These are phyloP conservation scores for Diaporthe nobilis DNA, from an alignment of 2,329 filamentous ascomycete genomes.

Conservation along the genomic window DNA sequence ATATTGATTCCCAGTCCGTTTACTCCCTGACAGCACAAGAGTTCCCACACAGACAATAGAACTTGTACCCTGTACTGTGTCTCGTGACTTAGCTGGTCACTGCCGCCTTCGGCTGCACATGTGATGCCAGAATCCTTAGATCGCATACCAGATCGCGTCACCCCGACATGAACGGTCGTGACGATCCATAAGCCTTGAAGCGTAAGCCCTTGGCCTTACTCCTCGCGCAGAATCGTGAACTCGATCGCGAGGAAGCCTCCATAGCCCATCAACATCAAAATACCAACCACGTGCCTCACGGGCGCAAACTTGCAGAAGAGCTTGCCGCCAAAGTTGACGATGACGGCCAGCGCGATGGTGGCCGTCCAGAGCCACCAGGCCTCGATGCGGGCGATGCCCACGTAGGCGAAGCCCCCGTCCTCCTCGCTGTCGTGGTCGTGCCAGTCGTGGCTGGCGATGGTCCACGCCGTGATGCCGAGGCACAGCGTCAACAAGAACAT, in stretches of 20 bases:
- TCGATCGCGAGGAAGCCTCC: conserved; percentile 39
- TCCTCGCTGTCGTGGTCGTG: conserved; percentile 39
- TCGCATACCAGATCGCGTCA: not conserved
- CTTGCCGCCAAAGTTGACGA: conserved; percentile 38
- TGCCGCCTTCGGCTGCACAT: not conserved
- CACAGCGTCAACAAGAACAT: conserved; percentile 68
- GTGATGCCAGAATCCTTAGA: not conserved
- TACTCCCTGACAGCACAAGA: not conserved
- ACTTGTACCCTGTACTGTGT: not conserved
- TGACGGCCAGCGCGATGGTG: conserved; percentile 19
- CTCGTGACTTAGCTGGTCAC: not conserved
- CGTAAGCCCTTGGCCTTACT: not conserved
- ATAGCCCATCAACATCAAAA: conserved; percentile 39
- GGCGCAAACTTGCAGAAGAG: conserved; percentile 28
- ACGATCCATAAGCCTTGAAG: not conserved
- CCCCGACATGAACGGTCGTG: not conserved
- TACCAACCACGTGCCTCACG: conserved; percentile 40
- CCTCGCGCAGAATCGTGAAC: conserved; percentile 37
- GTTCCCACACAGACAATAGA: not conserved
- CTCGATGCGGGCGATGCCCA: conserved; percentile 38
- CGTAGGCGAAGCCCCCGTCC: conserved; percentile 32
- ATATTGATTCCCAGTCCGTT: not conserved
- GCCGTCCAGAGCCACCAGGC: conserved; percentile 41
- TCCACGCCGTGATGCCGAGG: conserved; percentile 53
- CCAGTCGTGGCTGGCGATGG: conserved; percentile 38